phyloP scores from a whole-genome alignment of 2,329 filamentous ascomycete species.

The Exophiala viscosa region DNA sequence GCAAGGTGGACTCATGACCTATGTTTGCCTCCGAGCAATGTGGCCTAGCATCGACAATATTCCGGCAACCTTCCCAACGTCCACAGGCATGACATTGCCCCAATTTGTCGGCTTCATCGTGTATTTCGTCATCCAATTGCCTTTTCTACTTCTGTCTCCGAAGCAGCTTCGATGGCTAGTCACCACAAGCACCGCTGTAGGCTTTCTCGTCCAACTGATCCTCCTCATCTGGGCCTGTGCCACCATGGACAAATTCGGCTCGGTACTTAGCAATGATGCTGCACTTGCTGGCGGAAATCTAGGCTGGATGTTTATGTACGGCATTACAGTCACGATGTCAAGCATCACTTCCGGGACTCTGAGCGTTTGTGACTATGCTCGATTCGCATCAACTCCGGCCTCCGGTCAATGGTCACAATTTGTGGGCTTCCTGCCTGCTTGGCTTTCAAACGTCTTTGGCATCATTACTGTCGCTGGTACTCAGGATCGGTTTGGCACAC shows the following conservation, averaged over 20 bases:
- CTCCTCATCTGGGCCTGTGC: conserved; percentile 62
- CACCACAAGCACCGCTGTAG: conserved; percentile 39
- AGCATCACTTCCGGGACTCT: too few species aligned
- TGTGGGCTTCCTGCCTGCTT: too few species aligned
- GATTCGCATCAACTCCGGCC: too few species aligned
- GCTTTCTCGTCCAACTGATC: conserved; percentile 59
- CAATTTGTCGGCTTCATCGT: conserved; percentile 45
- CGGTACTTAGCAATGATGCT: conserved; percentile 50
- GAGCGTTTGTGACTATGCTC: too few species aligned
- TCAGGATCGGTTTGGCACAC: too few species aligned
- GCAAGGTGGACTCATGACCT: conserved; percentile 46
- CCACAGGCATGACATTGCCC: conserved; percentile 44
- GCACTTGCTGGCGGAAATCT: too few species aligned
- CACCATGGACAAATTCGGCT: conserved; percentile 49
- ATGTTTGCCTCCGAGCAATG: conserved; percentile 54
- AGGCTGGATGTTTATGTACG: too few species aligned
- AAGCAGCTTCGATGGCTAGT: conserved; percentile 40
- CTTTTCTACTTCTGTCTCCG: conserved; percentile 42
- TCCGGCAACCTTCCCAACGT: conserved; percentile 39
- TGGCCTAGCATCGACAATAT: conserved; percentile 47
- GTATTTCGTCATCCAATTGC: conserved; percentile 44
- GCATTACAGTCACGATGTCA: too few species aligned
- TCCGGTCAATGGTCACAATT: too few species aligned
- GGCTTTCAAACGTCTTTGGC: too few species aligned
- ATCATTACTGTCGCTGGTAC: too few species aligned